Conservation (phyloP, 371 early-diverging fungal species). For the Rhizopus arrhizus region DNA sequence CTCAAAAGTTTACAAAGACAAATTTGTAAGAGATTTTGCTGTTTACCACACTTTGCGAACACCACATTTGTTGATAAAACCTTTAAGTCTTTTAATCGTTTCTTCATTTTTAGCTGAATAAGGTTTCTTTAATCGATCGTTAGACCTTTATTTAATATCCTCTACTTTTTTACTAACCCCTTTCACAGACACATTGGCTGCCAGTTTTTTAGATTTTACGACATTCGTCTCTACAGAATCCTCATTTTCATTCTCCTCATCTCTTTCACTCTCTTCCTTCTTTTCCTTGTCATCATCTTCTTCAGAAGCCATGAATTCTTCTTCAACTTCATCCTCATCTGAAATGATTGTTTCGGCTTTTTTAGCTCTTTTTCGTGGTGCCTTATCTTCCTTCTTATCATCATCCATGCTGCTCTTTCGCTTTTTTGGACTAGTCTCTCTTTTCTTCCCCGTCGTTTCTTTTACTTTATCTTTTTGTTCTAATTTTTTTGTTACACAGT, state of each 20-base stretch:
- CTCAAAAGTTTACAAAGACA: not conserved
- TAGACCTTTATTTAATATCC: not conserved
- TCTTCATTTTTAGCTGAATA: constrained; percentile 29
- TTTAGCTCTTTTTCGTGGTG: constrained; percentile 8
- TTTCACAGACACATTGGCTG: not conserved
- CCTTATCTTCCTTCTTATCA: constrained; percentile 7
- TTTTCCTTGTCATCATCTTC: constrained; percentile 13
- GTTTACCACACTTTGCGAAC: constrained; percentile 44
- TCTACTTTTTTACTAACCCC: constrained; percentile 4
- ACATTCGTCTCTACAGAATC: not conserved
- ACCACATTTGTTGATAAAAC: constrained; percentile 49
- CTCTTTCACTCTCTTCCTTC: constrained; percentile 1
- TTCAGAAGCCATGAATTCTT: not conserved
- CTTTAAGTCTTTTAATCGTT: constrained; percentile 44
- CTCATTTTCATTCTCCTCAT: constrained; percentile 8
- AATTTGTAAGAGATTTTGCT: not conserved
- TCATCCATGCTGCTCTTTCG: not conserved
- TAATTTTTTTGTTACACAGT: constrained; percentile 9
- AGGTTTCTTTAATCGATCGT: not conserved
- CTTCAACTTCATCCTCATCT: not conserved
- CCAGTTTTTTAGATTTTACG: not conserved
- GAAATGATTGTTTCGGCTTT: constrained; percentile 1
- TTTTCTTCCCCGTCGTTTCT: not conserved
- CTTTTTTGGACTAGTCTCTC: not conserved
- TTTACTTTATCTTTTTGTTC: not conserved